These are phyloP conservation scores for Penicillium sp. DNA, from an alignment of 2,329 filamentous ascomycete species.

Conservation along the genomic window DNA sequence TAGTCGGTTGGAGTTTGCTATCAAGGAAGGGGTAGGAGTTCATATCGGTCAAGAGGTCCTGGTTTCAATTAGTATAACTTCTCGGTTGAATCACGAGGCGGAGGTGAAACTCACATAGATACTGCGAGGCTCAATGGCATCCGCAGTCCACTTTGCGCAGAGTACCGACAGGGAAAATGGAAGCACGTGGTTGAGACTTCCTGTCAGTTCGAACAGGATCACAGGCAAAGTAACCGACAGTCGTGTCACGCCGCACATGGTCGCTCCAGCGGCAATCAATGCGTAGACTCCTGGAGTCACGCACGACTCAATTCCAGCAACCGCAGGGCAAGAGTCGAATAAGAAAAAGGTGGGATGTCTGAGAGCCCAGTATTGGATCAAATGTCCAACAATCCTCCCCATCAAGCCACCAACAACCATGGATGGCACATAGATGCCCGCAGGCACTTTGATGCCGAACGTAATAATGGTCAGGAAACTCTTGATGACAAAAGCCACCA, in stretches of 20 bases:
- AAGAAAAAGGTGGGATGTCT: conserved; percentile 67
- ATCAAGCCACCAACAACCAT: conserved; percentile 97
- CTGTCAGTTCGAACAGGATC: conserved; percentile 93
- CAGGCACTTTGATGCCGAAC: conserved; percentile 93
- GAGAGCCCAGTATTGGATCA: conserved; percentile 77
- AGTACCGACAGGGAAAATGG: conserved; percentile 90
- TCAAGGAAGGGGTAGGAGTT: conserved; percentile 98
- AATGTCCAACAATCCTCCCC: conserved; percentile 82
- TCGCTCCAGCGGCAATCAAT: conserved; percentile 88
- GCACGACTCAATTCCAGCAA: conserved; percentile 69
- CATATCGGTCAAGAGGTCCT: conserved; percentile 92
- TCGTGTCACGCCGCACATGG: conserved; percentile 95
- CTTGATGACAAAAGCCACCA: conserved; percentile 83
- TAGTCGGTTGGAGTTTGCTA: conserved; percentile 88
- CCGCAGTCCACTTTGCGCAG: conserved; percentile 97
- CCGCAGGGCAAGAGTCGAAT: conserved; percentile 70
- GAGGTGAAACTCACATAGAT: conserved; percentile 66
- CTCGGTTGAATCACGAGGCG: not conserved
- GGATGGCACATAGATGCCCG: conserved; percentile 95
- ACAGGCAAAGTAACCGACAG: conserved; percentile 90
- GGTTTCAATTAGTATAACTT: conserved; percentile 18
- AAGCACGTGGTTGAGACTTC: conserved; percentile 89
- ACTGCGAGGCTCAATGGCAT: conserved; percentile 87
- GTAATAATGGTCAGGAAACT: conserved; percentile 83
- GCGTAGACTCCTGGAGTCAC: conserved; percentile 97